Evolutionary conservation across 1,284 basidiomycete species (phyloP).

Genomic region (Sporisorium reilianum): DNA sequence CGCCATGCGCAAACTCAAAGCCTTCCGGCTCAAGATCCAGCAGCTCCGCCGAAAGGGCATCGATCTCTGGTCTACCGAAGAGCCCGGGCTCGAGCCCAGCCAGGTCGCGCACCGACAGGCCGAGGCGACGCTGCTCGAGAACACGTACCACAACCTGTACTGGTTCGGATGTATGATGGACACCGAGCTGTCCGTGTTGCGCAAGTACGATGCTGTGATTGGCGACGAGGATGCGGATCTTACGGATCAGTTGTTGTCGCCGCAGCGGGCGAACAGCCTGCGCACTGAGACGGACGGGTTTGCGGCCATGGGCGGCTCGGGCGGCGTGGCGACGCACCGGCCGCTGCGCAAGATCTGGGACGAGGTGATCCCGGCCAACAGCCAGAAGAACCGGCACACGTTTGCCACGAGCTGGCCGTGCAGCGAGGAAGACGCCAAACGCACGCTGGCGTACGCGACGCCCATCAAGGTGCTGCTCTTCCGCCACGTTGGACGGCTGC

Average conservation of each 20-base stretch:
- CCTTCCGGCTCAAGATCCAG: conserved; percentile 41
- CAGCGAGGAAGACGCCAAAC: conserved; percentile 29
- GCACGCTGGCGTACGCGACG: conserved; percentile 34
- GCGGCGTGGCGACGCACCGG: neutral
- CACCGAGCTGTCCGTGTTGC: conserved; percentile 33
- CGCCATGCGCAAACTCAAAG: conserved; percentile 42
- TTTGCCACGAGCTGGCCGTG: conserved; percentile 42
- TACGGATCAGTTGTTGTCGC: conserved; percentile 22
- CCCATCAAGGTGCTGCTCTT: conserved; percentile 50
- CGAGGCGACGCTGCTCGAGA: conserved; percentile 34
- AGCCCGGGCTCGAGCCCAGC: conserved; percentile 18
- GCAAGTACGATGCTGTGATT: conserved; percentile 44
- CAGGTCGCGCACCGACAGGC: conserved; percentile 21
- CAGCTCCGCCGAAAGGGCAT: conserved; percentile 36
- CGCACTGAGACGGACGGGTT: conserved; percentile 10
- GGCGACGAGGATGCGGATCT: conserved; percentile 45
- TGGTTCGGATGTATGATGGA: conserved; percentile 48
- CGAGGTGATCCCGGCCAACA: conserved; percentile 40
- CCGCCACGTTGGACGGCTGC: conserved; percentile 40
- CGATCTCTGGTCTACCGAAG: conserved; percentile 33
- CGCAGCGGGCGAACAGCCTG: conserved; percentile 13
- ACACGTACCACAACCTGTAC: conserved; percentile 43
- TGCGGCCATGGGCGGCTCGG: neutral
- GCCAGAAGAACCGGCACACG: conserved; percentile 23
- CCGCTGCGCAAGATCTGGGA: conserved; percentile 46